Conservation (phyloP, 2,329 filamentous ascomycete genomes). For the Alternaria sp. region DNA sequence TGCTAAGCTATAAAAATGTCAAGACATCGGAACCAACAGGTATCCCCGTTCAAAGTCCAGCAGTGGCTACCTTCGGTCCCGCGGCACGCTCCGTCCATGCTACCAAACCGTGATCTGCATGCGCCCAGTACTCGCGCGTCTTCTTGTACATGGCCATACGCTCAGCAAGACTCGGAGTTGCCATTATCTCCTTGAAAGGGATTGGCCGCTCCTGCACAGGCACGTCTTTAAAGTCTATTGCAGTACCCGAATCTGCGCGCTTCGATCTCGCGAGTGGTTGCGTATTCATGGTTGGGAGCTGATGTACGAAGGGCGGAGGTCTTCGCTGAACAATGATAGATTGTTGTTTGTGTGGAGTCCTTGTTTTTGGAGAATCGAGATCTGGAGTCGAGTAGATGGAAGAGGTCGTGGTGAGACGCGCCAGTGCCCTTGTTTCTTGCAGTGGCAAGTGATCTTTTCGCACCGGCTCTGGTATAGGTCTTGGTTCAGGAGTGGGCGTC, state of each 20-base stretch:
- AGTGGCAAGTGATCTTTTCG: conserved; percentile 10
- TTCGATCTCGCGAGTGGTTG: conserved; percentile 26
- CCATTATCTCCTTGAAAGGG: conserved; percentile 44
- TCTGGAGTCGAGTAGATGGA: conserved; percentile 15
- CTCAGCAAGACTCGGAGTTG: conserved; percentile 34
- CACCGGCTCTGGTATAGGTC: background rate
- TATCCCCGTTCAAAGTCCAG: background rate
- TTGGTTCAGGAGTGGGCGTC: conserved; percentile 2
- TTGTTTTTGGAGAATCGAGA: background rate
- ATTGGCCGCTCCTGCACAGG: conserved; percentile 33
- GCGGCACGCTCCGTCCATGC: conserved; percentile 36
- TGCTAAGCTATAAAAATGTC: background rate
- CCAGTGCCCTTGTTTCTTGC: background rate
- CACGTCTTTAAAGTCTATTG: conserved; percentile 37
- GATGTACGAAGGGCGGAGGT: background rate
- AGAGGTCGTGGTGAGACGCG: conserved; percentile 13
- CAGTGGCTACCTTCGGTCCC: conserved; percentile 4
- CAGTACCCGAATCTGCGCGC: conserved; percentile 45
- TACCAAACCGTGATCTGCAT: conserved; percentile 43
- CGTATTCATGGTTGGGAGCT: background rate
- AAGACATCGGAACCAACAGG: background rate
- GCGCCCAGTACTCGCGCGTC: conserved; percentile 49
- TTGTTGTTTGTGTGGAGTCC: background rate
- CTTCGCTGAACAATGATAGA: background rate
- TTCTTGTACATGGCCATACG: conserved; percentile 45